Percentiles rank a stretch among this genome's conserved stretches.
Evolutionary conservation across 805 yeast species (phyloP).

Genomic region (Wickerhamomyces kurtzmanii): DNA sequence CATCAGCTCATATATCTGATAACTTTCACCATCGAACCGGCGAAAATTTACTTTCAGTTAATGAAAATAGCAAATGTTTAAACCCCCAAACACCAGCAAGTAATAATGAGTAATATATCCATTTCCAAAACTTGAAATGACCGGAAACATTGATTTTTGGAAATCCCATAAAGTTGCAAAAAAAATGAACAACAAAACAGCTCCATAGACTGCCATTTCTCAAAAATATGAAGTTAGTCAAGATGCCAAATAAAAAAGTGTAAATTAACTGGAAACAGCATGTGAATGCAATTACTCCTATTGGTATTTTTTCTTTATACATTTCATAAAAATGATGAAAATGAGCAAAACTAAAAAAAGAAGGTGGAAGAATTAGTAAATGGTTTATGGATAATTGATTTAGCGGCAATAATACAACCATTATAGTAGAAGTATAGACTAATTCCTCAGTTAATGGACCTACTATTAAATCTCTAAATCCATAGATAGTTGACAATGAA

Average conservation of each 20-base stretch:
- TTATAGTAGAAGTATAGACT: constrained; percentile 45
- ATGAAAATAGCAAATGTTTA: constrained; percentile 13
- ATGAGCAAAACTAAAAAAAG: constrained; percentile 71
- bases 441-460: constrained; percentile 80
- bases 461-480: constrained; percentile 46
- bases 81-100: constrained; percentile 34
- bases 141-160: constrained; percentile 28
- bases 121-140: constrained; percentile 17
- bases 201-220: constrained; percentile 45
- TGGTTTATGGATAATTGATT: constrained; percentile 6
- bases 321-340: constrained; percentile 59
- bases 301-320: constrained; percentile 18
- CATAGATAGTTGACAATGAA: constrained; percentile 22
- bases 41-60: constrained; percentile 14
- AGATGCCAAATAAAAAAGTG: constrained; percentile 63
- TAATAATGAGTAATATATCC: constrained; percentile 27
- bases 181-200: constrained; percentile 45
- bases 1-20: too few species aligned
- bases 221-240: constrained; percentile 49
- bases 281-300: constrained; percentile 22
- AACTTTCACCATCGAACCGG: constrained; percentile 7
- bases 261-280: constrained; percentile 46
- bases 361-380: constrained; percentile 37
- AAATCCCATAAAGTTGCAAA: constrained; percentile 66
- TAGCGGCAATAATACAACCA: constrained; percentile 20